A percentile compares a stretch with the other conserved stretches of the same genome.
Conservation (phyloP, 176 grass and related monocot genomes). For the Urochloa ruziziensis region DNA sequence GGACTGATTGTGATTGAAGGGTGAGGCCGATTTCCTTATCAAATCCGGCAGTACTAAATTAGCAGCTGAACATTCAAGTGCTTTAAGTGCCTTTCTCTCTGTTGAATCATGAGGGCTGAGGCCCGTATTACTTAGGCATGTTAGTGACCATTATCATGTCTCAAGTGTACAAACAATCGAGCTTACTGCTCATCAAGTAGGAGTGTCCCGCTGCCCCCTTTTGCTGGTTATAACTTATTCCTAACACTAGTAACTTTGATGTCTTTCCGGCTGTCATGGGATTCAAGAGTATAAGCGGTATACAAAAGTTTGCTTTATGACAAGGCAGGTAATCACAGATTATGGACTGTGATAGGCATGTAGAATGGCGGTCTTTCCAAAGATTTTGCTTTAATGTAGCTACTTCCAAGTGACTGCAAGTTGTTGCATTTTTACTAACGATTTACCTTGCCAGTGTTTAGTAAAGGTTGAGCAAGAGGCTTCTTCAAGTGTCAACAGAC, state of each 20-base stretch:
- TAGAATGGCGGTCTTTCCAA: not conserved
- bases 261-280: constrained; percentile 29
- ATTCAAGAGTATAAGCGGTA: constrained; percentile 16
- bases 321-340: not conserved
- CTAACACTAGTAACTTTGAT: constrained; percentile 26
- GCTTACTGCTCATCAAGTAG: not conserved
- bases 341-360: not conserved
- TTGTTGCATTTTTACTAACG: not conserved
- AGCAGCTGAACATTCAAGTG: not conserved
- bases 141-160: constrained; percentile 13
- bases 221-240: constrained; percentile 30
- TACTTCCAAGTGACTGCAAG: not conserved
- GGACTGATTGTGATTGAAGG: too few species aligned
- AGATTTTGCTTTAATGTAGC: not conserved
- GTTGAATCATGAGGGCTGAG: constrained; percentile 20
- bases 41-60: not conserved
- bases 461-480: not conserved
- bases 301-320: constrained; percentile 20
- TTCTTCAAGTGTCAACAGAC: not conserved
- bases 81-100: constrained; percentile 3
- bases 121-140: constrained; percentile 7
- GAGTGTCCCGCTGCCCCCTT: constrained; percentile 12
- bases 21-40: not conserved
- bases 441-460: not conserved
- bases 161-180: constrained; percentile 14